phyloP scores from a whole-genome alignment of 179 eudicot genomes.

The Carnegiea gigantea region DNA sequence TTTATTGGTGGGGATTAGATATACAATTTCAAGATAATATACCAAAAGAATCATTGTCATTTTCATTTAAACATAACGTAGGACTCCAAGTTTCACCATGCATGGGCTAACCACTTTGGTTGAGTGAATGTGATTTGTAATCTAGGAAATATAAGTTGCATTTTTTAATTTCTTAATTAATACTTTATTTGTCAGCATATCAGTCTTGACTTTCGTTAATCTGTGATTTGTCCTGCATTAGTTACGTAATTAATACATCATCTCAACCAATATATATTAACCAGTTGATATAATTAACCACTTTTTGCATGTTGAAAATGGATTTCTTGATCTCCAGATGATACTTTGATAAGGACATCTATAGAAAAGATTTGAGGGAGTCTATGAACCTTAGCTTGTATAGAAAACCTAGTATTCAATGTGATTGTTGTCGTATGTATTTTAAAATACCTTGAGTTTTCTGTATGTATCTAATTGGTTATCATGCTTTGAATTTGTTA shows the following conservation, averaged over 20 bases:
- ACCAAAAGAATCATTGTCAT: not conserved
- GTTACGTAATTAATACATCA: not conserved
- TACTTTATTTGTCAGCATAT: not conserved
- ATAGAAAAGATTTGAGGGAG: not conserved
- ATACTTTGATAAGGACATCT: constrained; percentile 1
- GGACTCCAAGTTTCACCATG: not conserved
- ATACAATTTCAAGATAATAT: not conserved
- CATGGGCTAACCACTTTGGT: constrained; percentile 11
- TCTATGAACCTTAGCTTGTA: no score
- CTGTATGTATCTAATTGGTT: no score
- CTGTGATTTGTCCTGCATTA: not conserved
- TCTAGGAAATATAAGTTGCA: not conserved
- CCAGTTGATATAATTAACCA: not conserved
- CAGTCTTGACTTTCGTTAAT: not conserved
- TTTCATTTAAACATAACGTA: not conserved
- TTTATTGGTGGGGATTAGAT: constrained; percentile 4
- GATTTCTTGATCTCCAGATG: not conserved
- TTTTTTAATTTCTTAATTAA: not conserved
- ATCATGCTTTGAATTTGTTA: no score
- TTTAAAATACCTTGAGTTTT: not conserved
- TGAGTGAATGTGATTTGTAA: not conserved
- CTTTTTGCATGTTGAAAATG: not conserved
- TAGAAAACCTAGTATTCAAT: not conserved
- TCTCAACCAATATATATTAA: not conserved
- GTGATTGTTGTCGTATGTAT: not conserved